Evolutionary conservation across 2,329 filamentous ascomycete species (phyloP), one percentile per base, ranked within the genome.

Genomic region (Penicillium sp.): DNA sequence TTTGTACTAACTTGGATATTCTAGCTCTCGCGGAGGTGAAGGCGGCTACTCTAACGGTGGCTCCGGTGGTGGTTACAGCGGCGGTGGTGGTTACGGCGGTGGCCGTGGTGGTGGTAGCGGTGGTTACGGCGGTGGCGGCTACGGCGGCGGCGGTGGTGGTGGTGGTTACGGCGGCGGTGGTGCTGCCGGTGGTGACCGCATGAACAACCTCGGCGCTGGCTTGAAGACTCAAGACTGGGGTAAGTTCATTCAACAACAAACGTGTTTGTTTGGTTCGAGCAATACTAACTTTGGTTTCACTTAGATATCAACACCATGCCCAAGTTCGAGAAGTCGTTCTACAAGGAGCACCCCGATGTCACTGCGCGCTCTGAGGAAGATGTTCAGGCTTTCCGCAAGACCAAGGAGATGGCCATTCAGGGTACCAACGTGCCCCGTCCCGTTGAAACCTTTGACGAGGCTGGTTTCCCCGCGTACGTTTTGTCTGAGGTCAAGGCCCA

Each of bases 241-340:
- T 93, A 81, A 77, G 89, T 83, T 63, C 4, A 33, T 59, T 47
- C 13, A 53, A 33, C 10, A 2, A 6, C 7, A 31, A 46, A 15
- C 25, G 33, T 49, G n/a, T 29, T 17, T 42, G 12, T 50, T 48
- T 17, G 40, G 13, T 50, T 49, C 33, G 54, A 9, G 29, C 49
- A 60, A 55, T 62, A 63, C 69, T 73, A 66, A 75, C 62, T 59
- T 38, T 50, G 5, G 2, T 43, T 42, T 8, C 27, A 25, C 13
- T 21, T 66, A 94, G 94, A 99, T 74, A 70, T 94, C 54, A 82
- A 76, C 71, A 76, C 87, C 7, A 73, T 99, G 46, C 93, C 94
- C 69, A 97, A 97, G 79, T 99, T 99, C 80, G 94, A 99, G 76
- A 99, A 99, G 81, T 93, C 90, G 9, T 99, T 99, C 81, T 99